Base-by-base conservation (phyloP, 2,329 filamentous ascomycete genomes). In the Aspergillus jensenii region DNA sequence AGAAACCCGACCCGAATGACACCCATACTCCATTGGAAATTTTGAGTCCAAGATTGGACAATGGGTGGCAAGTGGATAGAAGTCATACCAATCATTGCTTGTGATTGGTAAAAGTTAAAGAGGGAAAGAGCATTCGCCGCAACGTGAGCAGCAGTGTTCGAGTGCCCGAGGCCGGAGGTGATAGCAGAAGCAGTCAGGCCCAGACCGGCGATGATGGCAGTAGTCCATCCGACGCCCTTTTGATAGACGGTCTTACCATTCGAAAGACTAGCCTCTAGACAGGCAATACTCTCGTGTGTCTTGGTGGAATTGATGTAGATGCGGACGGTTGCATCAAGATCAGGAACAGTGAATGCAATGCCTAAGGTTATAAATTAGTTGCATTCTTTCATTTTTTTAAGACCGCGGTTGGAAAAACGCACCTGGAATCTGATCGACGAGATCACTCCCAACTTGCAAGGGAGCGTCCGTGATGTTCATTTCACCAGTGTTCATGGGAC, bases 21-120 rank as follows among this genome's bases (percentile, higher is more conserved):
- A 67, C 93, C 93, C 91, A 98, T 95, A 70, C 89, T 96, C 93
- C 93, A 98, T 72, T 96, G 90, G 79, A 98, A 97, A 77, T 97
- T 93, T 78, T 97, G 93, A 2, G 93, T 96, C 93, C 93, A 98
- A 0, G 93, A 84, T 68, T 90, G 84, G 54, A 96, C 93, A 60
- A 96, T 90, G 0, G 93, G 93, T 9, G 93, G 93, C 54, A 96
- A 84, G 46, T 83, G 81, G 14, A 97, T 88, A 19, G 89, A 85
- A 54, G 88, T 90, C 76, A 97, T 88, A 62, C 93, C 93, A 68
- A 96, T 82, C 75, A 97, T 91, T 25, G 93, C 93, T 76, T 96
- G 93, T 4, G 91, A 87, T 77, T 98, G 93, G 82, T 97, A 96
- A 77, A 95, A 97, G 60, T 89, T 86, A 72, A 96, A 96, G 31